Evolutionary conservation across 345 rosid species (phyloP).

Genomic region (Physaria fendleri): DNA sequence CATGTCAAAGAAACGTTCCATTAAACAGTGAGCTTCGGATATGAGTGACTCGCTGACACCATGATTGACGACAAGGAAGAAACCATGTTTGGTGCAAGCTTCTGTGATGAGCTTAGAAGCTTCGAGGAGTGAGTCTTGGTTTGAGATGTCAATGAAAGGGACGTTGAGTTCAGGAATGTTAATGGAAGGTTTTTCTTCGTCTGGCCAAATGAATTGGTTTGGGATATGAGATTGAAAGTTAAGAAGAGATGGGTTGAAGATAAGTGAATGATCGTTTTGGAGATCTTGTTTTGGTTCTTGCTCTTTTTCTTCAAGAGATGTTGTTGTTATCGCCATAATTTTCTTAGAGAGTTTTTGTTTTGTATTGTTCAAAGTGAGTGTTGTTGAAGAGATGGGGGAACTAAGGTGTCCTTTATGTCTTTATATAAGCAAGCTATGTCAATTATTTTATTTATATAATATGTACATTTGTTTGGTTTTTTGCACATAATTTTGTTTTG

Average conservation of each 20-base stretch:
- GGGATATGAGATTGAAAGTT: slow-evolving; percentile 51
- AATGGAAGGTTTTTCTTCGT: slow-evolving; percentile 61
- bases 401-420: slow-evolving; percentile 21
- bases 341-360: not conserved
- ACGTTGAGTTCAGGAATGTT: slow-evolving; percentile 59
- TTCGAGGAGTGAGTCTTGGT: slow-evolving; percentile 42
- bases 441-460: too few relatives aligned
- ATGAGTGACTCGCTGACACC: slow-evolving; percentile 63
- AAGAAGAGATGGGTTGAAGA: slow-evolving; percentile 68
- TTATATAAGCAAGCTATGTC: slow-evolving; percentile 19
- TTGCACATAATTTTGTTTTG: not conserved
- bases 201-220: slow-evolving; percentile 87
- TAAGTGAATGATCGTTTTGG: slow-evolving; percentile 29
- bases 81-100: slow-evolving; percentile 80
- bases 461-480: slow-evolving; percentile 9
- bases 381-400: slow-evolving; percentile 31
- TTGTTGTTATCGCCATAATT: slow-evolving; percentile 24
- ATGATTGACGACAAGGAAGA: slow-evolving; percentile 84
- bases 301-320: slow-evolving; percentile 25
- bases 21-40: slow-evolving; percentile 52
- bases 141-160: slow-evolving; percentile 70
- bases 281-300: slow-evolving; percentile 21
- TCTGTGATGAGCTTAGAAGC: slow-evolving; percentile 58
- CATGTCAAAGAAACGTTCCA: slow-evolving; percentile 71
- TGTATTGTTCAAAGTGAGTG: slow-evolving; percentile 13